These are phyloP conservation scores for Angomonas ambiguus DNA, from an alignment of 208 protist species.

Conservation along the genomic window DNA sequence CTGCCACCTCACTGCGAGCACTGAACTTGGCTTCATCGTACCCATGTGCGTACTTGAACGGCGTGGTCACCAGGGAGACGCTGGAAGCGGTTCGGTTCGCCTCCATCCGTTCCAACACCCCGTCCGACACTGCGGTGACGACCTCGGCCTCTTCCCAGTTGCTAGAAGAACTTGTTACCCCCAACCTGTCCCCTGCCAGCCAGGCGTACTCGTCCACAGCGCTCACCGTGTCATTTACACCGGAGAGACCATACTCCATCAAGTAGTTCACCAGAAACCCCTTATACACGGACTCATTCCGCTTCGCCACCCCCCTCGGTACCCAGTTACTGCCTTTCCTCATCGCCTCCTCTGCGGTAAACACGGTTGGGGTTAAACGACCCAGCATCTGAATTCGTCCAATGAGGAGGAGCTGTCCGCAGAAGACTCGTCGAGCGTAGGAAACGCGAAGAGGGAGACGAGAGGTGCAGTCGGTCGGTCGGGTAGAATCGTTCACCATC, in stretches of 20 bases:
- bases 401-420: constrained; percentile 22
- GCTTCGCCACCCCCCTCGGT: constrained; percentile 4
- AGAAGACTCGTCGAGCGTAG: constrained; percentile 18
- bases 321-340: not conserved
- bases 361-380: constrained; percentile 23
- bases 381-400: constrained; percentile 5
- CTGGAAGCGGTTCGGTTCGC: not conserved
- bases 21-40: constrained; percentile 4
- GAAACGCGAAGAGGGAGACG: constrained; percentile 15
- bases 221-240: not conserved
- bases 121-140: not conserved
- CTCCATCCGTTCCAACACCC: not conserved
- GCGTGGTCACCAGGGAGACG: not conserved
- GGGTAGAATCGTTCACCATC: constrained; percentile 3
- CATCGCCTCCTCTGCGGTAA: constrained; percentile 12
- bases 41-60: constrained; percentile 6
- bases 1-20: constrained; percentile 17
- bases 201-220: not conserved
- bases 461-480: constrained; percentile 1
- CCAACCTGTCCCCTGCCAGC: not conserved
- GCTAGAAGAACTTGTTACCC: not conserved
- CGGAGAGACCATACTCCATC: not conserved
- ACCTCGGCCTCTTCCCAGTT: not conserved
- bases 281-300: constrained; percentile 12
- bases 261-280: not conserved